Conservation (phyloP, 805 yeast genomes). For the Saccharomycopsis lassenensis region DNA sequence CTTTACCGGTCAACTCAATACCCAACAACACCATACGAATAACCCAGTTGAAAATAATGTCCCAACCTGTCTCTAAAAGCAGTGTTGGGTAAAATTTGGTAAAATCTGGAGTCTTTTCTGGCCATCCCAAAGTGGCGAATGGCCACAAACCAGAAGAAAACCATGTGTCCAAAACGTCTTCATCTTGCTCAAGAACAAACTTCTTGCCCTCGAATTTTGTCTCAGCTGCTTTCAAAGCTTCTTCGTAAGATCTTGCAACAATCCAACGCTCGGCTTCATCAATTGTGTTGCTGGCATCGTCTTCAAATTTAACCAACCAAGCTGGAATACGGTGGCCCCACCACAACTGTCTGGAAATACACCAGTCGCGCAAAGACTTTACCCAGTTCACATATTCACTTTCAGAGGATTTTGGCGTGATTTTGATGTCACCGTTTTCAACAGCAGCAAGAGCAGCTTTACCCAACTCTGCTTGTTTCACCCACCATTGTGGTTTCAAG, state of each 20-base stretch:
- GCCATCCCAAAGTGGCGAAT: conserved; percentile 95
- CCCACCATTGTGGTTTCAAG: conserved; percentile 99
- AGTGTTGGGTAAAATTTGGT: conserved; percentile 79
- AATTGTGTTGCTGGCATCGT: conserved; percentile 41
- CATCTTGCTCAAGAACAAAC: conserved; percentile 84
- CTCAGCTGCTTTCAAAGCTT: conserved; percentile 76
- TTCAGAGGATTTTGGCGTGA: conserved; percentile 83
- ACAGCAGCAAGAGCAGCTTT: conserved; percentile 79
- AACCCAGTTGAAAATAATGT: conserved; percentile 98
- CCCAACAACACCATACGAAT: conserved; percentile 92
- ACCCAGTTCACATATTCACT: conserved; percentile 93
- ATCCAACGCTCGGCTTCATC: conserved; percentile 79
- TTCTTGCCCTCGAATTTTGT: conserved; percentile 58
- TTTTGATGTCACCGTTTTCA: conserved; percentile 64
- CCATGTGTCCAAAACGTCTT: conserved; percentile 98
- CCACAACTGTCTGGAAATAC: conserved; percentile 86
- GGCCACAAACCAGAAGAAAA: conserved; percentile 98
- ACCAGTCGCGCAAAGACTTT: conserved; percentile 96
- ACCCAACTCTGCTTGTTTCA: conserved; percentile 82
- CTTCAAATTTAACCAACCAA: conserved; percentile 76
- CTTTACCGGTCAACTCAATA: conserved; percentile 75
- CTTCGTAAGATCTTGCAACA: conserved; percentile 74
- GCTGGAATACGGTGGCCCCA: conserved; percentile 99
- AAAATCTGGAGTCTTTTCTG: conserved; percentile 64
- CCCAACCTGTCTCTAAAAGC: conserved; percentile 98